phyloP scores from a whole-genome alignment of 768 basidiomycete species.

The Asterophora lycoperdoides region DNA sequence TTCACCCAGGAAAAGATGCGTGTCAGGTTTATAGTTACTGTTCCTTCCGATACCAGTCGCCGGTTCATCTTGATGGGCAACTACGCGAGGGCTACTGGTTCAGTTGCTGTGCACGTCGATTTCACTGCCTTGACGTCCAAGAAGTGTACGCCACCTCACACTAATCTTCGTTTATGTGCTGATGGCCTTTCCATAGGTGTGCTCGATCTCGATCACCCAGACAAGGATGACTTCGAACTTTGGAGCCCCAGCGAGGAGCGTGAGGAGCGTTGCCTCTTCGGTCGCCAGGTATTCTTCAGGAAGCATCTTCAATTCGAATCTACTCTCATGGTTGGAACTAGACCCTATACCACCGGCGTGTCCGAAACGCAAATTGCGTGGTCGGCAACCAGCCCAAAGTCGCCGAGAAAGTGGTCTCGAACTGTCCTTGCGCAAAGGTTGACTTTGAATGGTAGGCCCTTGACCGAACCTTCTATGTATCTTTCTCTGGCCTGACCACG shows the following conservation, averaged over 20 bases:
- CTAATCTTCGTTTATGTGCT: background rate
- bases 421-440: constrained; percentile 64
- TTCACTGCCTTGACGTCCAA: constrained; percentile 72
- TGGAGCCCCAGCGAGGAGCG: constrained; percentile 95
- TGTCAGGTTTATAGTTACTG: constrained; percentile 76
- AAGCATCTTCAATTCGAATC: background rate
- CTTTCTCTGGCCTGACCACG: background rate
- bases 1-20: constrained; percentile 74
- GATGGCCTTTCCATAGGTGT: constrained; percentile 45
- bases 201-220: constrained; percentile 64
- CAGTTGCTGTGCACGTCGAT: constrained; percentile 83
- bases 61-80: constrained; percentile 84
- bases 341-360: constrained; percentile 90
- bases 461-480: background rate
- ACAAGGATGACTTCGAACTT: constrained; percentile 89
- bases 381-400: constrained; percentile 68
- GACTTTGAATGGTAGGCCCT: constrained; percentile 92
- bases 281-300: constrained; percentile 60
- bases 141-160: constrained; percentile 53
- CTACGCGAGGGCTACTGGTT: constrained; percentile 40
- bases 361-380: constrained; percentile 74
- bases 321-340: constrained; percentile 23
- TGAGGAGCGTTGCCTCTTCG: constrained; percentile 87
- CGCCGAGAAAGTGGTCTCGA: constrained; percentile 48
- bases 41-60: constrained; percentile 86